Conservation (phyloP, 768 basidiomycete genomes). For the Boletellus emodensis region DNA sequence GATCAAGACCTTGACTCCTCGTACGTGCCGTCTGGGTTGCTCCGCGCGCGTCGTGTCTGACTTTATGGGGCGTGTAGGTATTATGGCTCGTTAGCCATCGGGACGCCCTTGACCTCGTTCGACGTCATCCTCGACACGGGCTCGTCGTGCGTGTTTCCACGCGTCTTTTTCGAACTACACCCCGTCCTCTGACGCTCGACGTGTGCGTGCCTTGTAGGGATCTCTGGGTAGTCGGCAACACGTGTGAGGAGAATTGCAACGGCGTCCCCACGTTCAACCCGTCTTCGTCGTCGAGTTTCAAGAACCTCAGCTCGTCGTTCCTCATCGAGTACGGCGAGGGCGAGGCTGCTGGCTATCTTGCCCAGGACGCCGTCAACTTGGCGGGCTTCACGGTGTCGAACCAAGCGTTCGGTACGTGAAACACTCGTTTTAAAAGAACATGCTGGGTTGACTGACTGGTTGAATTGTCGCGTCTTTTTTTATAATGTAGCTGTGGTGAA, state of each 20-base stretch:
- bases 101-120: constrained; percentile 45
- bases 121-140: constrained; percentile 54
- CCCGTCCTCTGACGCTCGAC: neutral
- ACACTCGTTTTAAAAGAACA: neutral
- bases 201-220: constrained; percentile 36
- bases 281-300: constrained; percentile 36
- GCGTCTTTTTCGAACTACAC: neutral
- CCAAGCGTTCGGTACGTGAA: constrained; percentile 40
- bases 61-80: constrained; percentile 20
- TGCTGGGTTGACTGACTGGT: neutral
- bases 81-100: constrained; percentile 39
- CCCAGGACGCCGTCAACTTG: constrained; percentile 45
- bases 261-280: constrained; percentile 32
- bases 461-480: too few relatives aligned
- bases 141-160: constrained; percentile 27
- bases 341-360: constrained; percentile 42
- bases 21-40: constrained; percentile 30
- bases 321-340: constrained; percentile 48
- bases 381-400: constrained; percentile 47
- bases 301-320: constrained; percentile 35
- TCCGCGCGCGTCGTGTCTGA: neutral
- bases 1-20: constrained; percentile 66
- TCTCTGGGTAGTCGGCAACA: constrained; percentile 45
- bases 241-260: constrained; percentile 30
- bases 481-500: constrained; percentile 37